Evolutionary conservation across 2,329 filamentous ascomycete genomes (phyloP).

Genomic region (Phialophora macrospora): DNA sequence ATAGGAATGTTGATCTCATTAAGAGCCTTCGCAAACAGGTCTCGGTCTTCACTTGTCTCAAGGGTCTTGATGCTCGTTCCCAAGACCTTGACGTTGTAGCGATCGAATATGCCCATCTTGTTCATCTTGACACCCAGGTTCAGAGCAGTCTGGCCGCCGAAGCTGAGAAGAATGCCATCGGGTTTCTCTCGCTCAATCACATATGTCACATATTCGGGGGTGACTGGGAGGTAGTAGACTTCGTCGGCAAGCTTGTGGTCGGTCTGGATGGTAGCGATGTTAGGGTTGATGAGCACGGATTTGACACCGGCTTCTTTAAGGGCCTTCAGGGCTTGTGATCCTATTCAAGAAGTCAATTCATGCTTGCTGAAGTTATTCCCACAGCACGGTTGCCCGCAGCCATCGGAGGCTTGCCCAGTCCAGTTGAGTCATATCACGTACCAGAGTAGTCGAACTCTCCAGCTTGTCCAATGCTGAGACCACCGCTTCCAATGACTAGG

Average conservation of each 20-base stretch:
- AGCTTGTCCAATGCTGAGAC: constrained; percentile 93
- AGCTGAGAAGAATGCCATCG: constrained; percentile 96
- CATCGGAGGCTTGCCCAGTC: neutral
- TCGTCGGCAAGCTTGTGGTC: constrained; percentile 95
- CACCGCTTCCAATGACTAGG: constrained; percentile 92
- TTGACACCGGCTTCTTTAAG: constrained; percentile 91
- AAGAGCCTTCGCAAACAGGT: constrained; percentile 91
- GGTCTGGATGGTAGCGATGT: constrained; percentile 98
- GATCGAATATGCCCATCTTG: constrained; percentile 91
- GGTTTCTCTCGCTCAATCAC: constrained; percentile 96
- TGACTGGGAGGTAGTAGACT: constrained; percentile 97
- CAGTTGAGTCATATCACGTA: constrained; percentile 47
- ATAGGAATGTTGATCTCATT: constrained; percentile 98
- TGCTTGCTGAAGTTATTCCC: neutral
- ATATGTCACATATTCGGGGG: constrained; percentile 94
- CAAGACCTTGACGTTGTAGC: constrained; percentile 92
- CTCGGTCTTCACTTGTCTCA: constrained; percentile 92
- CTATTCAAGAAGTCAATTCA: constrained; percentile 53
- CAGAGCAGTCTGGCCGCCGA: constrained; percentile 94
- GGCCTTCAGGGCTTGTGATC: constrained; percentile 94
- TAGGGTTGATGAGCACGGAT: constrained; percentile 95
- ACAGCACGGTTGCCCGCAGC: neutral
- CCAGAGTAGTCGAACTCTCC: constrained; percentile 99
- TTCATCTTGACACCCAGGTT: constrained; percentile 98
- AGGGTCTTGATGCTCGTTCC: constrained; percentile 94